Percentiles rank a stretch among this genome's conserved stretches.
Conservation (phyloP, 106 monocot species). For the Dioscorea alata region DNA sequence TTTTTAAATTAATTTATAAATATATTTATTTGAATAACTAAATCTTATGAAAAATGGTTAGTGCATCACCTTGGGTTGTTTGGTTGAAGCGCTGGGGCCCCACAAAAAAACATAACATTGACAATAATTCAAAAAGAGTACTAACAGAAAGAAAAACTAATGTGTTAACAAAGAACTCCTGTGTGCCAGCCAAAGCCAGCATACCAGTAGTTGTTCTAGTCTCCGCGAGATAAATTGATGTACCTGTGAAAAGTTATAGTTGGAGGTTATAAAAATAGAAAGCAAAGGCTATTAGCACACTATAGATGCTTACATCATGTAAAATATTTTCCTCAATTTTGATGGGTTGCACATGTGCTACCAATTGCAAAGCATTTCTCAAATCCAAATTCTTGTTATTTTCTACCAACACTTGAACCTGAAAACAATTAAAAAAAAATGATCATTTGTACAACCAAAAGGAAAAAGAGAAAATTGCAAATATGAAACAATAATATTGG, state of each 20-base stretch:
- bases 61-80: too few species aligned
- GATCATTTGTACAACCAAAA: not conserved
- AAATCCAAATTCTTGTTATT: constrained; percentile 81
- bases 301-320: constrained; percentile 47
- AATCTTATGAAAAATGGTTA: too few species aligned
- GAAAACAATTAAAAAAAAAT: constrained; percentile 6
- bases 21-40: too few species aligned
- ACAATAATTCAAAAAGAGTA: too few species aligned
- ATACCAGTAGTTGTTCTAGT: constrained; percentile 92
- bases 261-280: not conserved
- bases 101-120: too few species aligned
- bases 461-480: not conserved
- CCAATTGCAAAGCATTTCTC: constrained; percentile 50
- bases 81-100: too few species aligned
- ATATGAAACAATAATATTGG: not conserved
- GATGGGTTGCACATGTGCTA: constrained; percentile 76
- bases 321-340: constrained; percentile 36
- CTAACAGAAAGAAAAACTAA: not conserved
- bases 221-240: constrained; percentile 82
- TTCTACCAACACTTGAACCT: constrained; percentile 94
- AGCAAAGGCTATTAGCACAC: not conserved
- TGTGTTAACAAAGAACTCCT: not conserved
- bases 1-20: too few species aligned
- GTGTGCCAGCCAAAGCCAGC: not conserved
- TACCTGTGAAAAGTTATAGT: constrained; percentile 31